Base-by-base conservation (phyloP, 352 stramenopile genomes). In the Pythium grandisporangium region DNA sequence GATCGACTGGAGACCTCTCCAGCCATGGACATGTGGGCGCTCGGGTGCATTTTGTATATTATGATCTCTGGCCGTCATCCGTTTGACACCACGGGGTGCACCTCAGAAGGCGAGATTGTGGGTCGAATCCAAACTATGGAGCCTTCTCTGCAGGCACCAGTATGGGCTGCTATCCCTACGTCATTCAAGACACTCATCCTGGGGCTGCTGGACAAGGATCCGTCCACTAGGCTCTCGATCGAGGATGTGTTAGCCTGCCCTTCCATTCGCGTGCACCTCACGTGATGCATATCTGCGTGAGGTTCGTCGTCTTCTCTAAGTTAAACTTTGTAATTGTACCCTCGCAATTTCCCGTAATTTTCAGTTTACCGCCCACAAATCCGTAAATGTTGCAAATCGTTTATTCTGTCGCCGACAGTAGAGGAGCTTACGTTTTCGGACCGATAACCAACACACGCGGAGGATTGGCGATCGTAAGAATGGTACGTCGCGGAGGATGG, bases 31-130 rank as follows among this genome's bases (percentile, higher is more conserved):
- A 87, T 93, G 65, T 95, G 83, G 83, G 72, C 81, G 5, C 65
- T 95, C 4, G 83, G 83, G 2, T 94, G 81, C 53, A 76, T 94
- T 33, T 51, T 95, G 33, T 94, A 87, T 55, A 94, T 95, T 45
- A 70, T 95, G 49, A 67, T 95, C 42, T 69, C 66, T 14, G 83
- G 83, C 1, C 63, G 73, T 17, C 83, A 95, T 33, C 83, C 83
- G n/a, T 95, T 95, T 47, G 83, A 95, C 44, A 63, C 82, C 30
- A 78, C 68, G 23, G 83, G 83, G 26, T 64, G 51, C n/a, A 77
- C 78, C 2, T 86, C 51, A 1, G 83, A 95, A 46, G 63, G 75
- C 23, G 62, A 93, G 56, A 69, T 95, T 24, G 39, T 94, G 12
- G 57, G 77, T 7, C 76, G 77, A 19, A 55, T 87, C 38, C 23